These are phyloP conservation scores for Solanum medicagineum DNA, from an alignment of 257 asterid species.

Conservation along the genomic window DNA sequence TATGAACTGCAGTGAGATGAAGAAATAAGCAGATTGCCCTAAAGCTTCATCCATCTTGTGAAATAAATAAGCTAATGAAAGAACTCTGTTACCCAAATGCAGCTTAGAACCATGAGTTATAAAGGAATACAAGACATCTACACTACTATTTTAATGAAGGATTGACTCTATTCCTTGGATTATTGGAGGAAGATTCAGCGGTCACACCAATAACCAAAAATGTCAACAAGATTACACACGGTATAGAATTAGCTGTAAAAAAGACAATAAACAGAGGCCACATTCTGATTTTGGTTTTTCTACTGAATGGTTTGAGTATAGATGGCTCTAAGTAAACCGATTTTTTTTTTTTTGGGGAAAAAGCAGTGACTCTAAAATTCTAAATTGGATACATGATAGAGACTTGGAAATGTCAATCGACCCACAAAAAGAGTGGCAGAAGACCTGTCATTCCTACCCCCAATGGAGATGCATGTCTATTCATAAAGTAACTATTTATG, in stretches of 20 bases:
- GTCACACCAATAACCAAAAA: neutral
- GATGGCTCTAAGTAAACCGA: neutral
- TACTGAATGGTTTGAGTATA: neutral
- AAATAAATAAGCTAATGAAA: neutral
- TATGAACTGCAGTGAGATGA: conserved; percentile 46
- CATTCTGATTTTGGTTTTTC: neutral
- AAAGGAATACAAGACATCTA: neutral
- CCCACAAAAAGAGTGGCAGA: neutral
- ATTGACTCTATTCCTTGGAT: neutral
- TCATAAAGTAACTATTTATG: neutral
- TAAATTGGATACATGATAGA: neutral
- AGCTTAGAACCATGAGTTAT: neutral
- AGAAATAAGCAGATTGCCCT: neutral
- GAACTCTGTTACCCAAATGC: neutral
- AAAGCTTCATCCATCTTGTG: neutral
- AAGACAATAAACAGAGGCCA: neutral
- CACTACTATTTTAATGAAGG: neutral
- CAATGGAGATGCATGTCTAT: neutral
- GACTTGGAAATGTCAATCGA: neutral
- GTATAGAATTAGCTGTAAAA: neutral
- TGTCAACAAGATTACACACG: neutral
- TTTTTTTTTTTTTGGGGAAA: no score
- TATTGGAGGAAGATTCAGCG: neutral
- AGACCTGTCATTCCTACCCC: neutral
- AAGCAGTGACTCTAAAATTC: neutral